Percentiles rank a stretch among this genome's conserved stretches.
phyloP scores from a whole-genome alignment of 768 basidiomycete species.

The Leucocoprinus leucothites region DNA sequence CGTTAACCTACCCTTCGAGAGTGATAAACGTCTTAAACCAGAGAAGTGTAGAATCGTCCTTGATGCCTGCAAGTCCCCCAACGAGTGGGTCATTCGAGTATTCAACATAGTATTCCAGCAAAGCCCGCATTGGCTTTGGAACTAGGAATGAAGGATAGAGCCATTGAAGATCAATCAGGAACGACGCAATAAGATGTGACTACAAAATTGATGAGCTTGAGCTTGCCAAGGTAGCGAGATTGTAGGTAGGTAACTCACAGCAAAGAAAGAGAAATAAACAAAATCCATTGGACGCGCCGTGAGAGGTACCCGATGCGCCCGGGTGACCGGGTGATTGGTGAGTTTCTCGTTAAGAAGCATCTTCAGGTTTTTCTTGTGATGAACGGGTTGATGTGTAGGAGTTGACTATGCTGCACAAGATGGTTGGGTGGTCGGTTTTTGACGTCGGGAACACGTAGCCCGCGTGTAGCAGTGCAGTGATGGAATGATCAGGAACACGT shows the following conservation, averaged over 20 bases:
- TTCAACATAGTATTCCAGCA: constrained; percentile 49
- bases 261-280: constrained; percentile 69
- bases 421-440: too few relatives aligned
- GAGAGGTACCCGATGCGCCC: constrained; percentile 31
- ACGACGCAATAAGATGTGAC: constrained; percentile 66
- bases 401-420: too few relatives aligned
- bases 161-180: constrained; percentile 69
- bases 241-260: constrained; percentile 35
- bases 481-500: too few relatives aligned
- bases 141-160: constrained; percentile 53
- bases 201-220: constrained; percentile 10
- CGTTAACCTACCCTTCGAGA: constrained; percentile 54
- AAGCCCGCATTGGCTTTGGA: constrained; percentile 40
- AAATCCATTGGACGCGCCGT: constrained; percentile 60
- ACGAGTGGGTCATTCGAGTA: constrained; percentile 69
- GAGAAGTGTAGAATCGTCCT: constrained; percentile 32
- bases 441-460: too few relatives aligned
- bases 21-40: constrained; percentile 67
- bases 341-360: constrained; percentile 23
- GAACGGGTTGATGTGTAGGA: neutral
- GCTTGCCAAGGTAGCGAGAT: neutral
- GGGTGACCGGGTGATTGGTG: constrained; percentile 2
- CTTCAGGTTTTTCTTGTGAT: constrained; percentile 11
- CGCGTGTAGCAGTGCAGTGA: too few relatives aligned
- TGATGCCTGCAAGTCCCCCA: constrained; percentile 43